Conservation (phyloP, 257 asterid genomes). For the Nicotiana paniculata region DNA sequence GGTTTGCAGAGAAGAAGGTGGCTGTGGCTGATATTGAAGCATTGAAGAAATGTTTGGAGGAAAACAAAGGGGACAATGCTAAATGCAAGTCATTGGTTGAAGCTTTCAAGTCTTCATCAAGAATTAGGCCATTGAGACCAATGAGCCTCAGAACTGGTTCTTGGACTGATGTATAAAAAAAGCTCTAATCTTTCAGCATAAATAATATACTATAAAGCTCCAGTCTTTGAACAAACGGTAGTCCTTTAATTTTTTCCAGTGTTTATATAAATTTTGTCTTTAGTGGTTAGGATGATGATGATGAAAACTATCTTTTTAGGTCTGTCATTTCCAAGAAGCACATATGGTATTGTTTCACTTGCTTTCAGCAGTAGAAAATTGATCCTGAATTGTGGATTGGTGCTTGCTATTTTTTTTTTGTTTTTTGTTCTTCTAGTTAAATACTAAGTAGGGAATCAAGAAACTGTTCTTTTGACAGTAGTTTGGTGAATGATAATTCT, state of each 20-base stretch:
- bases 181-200: not conserved
- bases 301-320: too few species aligned
- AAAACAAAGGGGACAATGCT: slow-evolving; percentile 22
- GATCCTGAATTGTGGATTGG: not conserved
- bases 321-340: too few species aligned
- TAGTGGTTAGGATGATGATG: too few species aligned
- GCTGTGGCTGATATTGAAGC: slow-evolving; percentile 19
- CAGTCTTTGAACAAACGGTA: not conserved
- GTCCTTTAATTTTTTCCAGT: not conserved
- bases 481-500: not conserved
- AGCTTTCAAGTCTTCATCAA: slow-evolving; percentile 16
- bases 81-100: slow-evolving; percentile 30
- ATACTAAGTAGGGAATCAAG: not conserved
- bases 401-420: not conserved
- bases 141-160: slow-evolving; percentile 16
- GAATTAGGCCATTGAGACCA: slow-evolving; percentile 11
- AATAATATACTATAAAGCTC: not conserved
- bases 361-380: not conserved
- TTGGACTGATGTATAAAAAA: slow-evolving; percentile 25
- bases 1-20: slow-evolving; percentile 12
- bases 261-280: not conserved
- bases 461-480: not conserved
- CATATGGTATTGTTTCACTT: too few species aligned
- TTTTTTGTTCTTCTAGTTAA: not conserved
- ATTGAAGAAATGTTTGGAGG: slow-evolving; percentile 34